Evolutionary conservation across 2,329 filamentous ascomycete species (phyloP).

Genomic region (Aspergillus hiratsukae): DNA sequence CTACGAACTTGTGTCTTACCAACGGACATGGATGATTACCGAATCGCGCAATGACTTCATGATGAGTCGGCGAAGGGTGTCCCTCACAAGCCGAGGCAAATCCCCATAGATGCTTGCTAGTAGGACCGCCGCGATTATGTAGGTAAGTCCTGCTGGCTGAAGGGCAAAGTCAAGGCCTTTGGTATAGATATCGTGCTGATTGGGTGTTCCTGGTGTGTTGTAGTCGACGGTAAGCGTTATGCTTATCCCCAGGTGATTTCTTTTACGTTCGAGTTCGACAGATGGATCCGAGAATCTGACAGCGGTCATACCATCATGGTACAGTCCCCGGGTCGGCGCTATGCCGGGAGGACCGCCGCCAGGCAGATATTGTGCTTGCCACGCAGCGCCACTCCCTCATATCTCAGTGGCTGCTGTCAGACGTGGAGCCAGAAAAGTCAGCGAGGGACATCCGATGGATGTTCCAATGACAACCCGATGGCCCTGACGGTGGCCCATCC

Average conservation of each 20-base stretch:
- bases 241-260: not conserved
- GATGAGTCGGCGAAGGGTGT: not conserved
- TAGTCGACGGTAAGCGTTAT: not conserved
- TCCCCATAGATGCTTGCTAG: not conserved
- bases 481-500: not conserved
- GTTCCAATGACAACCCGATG: not conserved
- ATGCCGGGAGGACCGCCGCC: not conserved
- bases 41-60: not conserved
- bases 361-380: not conserved
- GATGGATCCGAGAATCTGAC: not conserved
- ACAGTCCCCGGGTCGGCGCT: not conserved
- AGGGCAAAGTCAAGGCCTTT: not conserved
- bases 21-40: not conserved
- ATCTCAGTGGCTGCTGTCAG: not conserved
- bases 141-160: not conserved
- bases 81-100: not conserved
- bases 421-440: not conserved
- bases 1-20: too few species aligned
- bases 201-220: not conserved
- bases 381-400: not conserved
- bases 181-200: not conserved
- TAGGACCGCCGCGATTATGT: not conserved
- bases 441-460: not conserved
- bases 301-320: not conserved
- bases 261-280: not conserved